Evolutionary conservation across 1,284 basidiomycete species (phyloP).

Genomic region (Afroboletus lepidellus): DNA sequence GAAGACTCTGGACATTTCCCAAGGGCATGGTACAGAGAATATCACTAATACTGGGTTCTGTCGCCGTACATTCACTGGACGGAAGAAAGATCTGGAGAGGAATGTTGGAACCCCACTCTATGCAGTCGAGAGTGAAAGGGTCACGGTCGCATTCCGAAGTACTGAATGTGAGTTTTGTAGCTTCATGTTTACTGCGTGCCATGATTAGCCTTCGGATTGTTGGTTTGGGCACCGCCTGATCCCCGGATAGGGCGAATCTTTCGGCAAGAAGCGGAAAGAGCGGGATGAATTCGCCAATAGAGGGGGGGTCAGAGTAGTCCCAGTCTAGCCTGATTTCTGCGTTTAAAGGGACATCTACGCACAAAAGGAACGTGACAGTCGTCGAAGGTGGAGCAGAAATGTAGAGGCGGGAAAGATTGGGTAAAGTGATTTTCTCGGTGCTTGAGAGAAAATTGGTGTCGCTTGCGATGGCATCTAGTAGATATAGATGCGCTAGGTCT

Average conservation of each 20-base stretch:
- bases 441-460: not conserved
- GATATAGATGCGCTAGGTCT: slow-evolving; percentile 25
- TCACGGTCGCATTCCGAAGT: not conserved
- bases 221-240: not conserved
- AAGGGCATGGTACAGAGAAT: not conserved
- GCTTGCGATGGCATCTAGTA: slow-evolving; percentile 5
- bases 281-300: not conserved
- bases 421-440: not conserved
- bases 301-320: not conserved
- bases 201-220: not conserved
- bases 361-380: not conserved
- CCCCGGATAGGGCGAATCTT: not conserved
- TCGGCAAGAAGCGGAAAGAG: not conserved
- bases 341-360: not conserved
- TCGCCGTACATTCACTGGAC: not conserved
- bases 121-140: not conserved
- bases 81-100: not conserved
- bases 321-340: not conserved
- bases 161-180: not conserved
- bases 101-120: not conserved
- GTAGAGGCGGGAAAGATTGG: not conserved
- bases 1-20: not conserved
- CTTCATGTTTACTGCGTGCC: not conserved
- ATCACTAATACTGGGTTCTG: not conserved
- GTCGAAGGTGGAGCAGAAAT: not conserved